Conservation (phyloP, 2,329 filamentous ascomycete species). For the Dothideomycetes sp. region DNA sequence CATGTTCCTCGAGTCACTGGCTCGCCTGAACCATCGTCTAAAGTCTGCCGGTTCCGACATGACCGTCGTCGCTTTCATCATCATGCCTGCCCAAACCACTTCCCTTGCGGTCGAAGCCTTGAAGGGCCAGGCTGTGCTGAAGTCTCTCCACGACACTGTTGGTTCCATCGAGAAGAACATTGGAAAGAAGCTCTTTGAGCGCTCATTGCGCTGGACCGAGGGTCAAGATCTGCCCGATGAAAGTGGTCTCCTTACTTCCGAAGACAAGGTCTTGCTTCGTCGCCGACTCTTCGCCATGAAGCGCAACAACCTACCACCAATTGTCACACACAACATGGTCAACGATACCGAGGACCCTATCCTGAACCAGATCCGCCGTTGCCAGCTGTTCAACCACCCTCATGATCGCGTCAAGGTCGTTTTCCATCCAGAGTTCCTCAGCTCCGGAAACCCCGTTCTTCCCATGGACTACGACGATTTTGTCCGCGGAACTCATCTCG, state of each 20-base stretch:
- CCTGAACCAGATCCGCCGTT: constrained; percentile 87
- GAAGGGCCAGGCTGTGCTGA: constrained; percentile 95
- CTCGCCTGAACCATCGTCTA: constrained; percentile 85
- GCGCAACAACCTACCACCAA: constrained; percentile 76
- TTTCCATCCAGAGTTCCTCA: constrained; percentile 97
- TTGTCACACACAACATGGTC: constrained; percentile 98
- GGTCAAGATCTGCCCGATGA: constrained; percentile 89
- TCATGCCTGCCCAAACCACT: constrained; percentile 95
- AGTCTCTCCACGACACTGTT: constrained; percentile 86
- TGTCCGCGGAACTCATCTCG: constrained; percentile 90
- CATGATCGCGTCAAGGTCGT: constrained; percentile 93
- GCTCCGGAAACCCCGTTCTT: constrained; percentile 87
- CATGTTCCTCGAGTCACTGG: constrained; percentile 98
- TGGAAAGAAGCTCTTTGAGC: constrained; percentile 87
- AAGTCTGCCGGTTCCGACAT: constrained; percentile 79
- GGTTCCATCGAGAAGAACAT: constrained; percentile 89
- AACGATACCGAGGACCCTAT: constrained; percentile 91
- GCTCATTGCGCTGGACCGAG: constrained; percentile 90
- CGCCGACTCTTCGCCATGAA: constrained; percentile 96
- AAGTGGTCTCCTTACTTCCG: constrained; percentile 85
- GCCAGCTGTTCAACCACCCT: constrained; percentile 94
- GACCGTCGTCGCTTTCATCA: constrained; percentile 94
- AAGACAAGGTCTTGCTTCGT: constrained; percentile 86
- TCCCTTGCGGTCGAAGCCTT: constrained; percentile 92
- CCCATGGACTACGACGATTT: constrained; percentile 98